Percentiles rank a stretch among this genome's conserved stretches.
Conservation (phyloP, 371 early-diverging fungal species). For the Mucor plumbeus region DNA sequence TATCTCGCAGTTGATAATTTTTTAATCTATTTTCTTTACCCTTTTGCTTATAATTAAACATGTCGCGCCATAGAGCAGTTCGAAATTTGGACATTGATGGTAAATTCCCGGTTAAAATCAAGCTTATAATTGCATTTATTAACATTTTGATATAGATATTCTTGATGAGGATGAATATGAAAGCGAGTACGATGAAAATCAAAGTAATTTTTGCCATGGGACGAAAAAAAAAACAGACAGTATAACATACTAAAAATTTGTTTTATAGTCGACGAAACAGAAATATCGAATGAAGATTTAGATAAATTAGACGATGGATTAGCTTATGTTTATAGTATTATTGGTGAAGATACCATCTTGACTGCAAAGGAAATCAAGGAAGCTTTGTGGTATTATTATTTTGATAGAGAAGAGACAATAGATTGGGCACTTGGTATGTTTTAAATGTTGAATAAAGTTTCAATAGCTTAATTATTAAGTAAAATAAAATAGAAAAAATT, state of each 20-base stretch:
- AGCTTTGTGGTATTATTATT: constrained; percentile 70
- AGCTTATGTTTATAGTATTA: constrained; percentile 52
- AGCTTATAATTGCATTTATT: too few species aligned
- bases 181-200: constrained; percentile 60
- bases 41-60: constrained; percentile 25
- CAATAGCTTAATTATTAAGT: neutral
- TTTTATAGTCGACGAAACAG: constrained; percentile 38
- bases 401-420: constrained; percentile 61
- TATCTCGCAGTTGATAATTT: constrained; percentile 7
- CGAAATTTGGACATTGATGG: constrained; percentile 75
- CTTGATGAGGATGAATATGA: constrained; percentile 68
- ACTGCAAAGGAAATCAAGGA: constrained; percentile 66
- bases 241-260: neutral
- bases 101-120: constrained; percentile 27
- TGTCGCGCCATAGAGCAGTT: constrained; percentile 80
- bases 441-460: neutral
- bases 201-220: constrained; percentile 19
- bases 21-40: neutral
- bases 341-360: constrained; percentile 56
- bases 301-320: constrained; percentile 45
- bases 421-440: constrained; percentile 64
- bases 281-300: constrained; percentile 43
- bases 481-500: constrained; percentile 39
- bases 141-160: constrained; percentile 50
- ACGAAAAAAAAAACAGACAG: neutral